Conservation (phyloP, 2,329 filamentous ascomycete genomes). For the Apiospora marii region DNA sequence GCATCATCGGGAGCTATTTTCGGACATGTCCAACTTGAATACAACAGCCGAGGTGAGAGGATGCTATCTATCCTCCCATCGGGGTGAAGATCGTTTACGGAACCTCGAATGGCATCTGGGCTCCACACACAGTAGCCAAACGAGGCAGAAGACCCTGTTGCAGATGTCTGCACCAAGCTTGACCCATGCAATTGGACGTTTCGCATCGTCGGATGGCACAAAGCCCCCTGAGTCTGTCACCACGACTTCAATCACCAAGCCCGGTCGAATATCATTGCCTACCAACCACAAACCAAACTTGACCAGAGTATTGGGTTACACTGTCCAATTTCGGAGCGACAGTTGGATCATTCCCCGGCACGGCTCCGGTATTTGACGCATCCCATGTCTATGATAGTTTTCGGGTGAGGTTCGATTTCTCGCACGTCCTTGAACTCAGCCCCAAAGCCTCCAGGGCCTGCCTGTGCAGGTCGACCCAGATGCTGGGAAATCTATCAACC, state of each 20-base stretch:
- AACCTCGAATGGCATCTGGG: background rate
- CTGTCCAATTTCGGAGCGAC: constrained; percentile 1
- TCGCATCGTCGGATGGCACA: background rate
- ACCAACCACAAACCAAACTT: background rate
- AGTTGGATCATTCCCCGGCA: background rate
- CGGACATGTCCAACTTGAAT: background rate
- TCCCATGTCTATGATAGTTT: background rate
- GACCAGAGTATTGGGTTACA: background rate
- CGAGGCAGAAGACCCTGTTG: background rate
- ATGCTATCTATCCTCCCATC: background rate
- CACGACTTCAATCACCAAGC: background rate
- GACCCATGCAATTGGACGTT: background rate
- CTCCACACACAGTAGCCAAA: background rate
- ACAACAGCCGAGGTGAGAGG: background rate
- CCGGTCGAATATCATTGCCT: background rate
- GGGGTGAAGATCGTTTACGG: background rate
- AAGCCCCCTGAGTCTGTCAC: background rate
- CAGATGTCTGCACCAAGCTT: background rate
- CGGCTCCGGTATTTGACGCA: background rate
- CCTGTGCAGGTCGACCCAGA: background rate
- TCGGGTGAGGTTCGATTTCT: background rate
- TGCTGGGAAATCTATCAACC: background rate
- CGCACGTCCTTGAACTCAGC: constrained; percentile 5
- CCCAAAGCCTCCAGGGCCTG: background rate
- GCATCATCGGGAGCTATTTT: background rate